phyloP scores from a whole-genome alignment of 2,329 filamentous ascomycete species.

The Cladophialophora exuberans region DNA sequence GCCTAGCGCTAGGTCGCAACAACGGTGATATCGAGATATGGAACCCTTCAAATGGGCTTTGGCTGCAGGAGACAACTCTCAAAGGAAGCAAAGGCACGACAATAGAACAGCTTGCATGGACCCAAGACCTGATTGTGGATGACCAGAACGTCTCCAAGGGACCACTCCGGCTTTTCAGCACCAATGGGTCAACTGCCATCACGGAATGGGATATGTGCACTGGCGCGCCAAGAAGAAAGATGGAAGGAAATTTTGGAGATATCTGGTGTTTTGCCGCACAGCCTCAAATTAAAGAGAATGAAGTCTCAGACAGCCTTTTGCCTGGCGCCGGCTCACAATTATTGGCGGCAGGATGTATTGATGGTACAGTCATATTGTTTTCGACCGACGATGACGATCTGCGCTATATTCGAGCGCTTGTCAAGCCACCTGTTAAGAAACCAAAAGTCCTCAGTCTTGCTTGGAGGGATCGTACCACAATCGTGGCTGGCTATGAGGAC shows the following conservation, averaged over 20 bases:
- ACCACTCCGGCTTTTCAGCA: slow-evolving; percentile 87
- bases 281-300: slow-evolving; percentile 58
- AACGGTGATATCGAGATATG: slow-evolving; percentile 98
- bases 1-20: slow-evolving; percentile 85
- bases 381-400: slow-evolving; percentile 84
- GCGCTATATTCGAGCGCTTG: slow-evolving; percentile 74
- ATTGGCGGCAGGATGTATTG: slow-evolving; percentile 85
- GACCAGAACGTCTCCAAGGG: slow-evolving; percentile 62
- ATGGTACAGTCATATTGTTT: slow-evolving; percentile 85
- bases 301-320: slow-evolving; percentile 38
- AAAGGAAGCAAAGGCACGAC: slow-evolving; percentile 81
- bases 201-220: slow-evolving; percentile 93
- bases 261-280: slow-evolving; percentile 96
- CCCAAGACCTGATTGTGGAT: slow-evolving; percentile 77
- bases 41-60: slow-evolving; percentile 79
- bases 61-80: slow-evolving; percentile 89
- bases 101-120: slow-evolving; percentile 90
- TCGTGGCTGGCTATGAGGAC: slow-evolving; percentile 93
- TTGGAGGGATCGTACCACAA: slow-evolving; percentile 81
- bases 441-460: slow-evolving; percentile 87
- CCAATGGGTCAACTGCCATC: slow-evolving; percentile 87
- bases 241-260: slow-evolving; percentile 89
- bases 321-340: slow-evolving; percentile 57
- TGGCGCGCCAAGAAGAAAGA: slow-evolving; percentile 76
- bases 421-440: slow-evolving; percentile 78